phyloP scores from a whole-genome alignment of 2,329 filamentous ascomycete species.

The Seiridium cupressi region DNA sequence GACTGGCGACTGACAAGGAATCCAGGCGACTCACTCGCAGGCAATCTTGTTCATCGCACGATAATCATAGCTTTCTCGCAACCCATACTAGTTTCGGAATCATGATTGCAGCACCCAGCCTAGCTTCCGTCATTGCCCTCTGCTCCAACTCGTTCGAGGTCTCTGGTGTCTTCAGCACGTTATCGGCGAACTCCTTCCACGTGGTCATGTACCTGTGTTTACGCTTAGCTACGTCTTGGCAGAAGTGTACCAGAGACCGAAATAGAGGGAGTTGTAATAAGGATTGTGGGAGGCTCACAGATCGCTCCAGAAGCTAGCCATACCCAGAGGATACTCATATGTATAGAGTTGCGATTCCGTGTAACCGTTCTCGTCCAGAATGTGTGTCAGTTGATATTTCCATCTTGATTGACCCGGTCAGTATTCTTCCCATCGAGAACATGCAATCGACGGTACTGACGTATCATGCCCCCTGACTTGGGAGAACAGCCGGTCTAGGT shows the following conservation, averaged over 20 bases:
- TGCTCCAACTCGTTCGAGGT: background rate
- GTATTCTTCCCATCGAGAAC: background rate
- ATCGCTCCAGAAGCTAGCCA: constrained; percentile 13
- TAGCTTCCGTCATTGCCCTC: background rate
- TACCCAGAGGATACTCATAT: constrained; percentile 9
- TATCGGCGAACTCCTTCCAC: constrained; percentile 5
- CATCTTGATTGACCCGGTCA: background rate
- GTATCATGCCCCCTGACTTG: background rate
- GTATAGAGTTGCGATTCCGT: constrained; percentile 2
- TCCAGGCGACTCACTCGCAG: no score
- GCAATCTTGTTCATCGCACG: background rate
- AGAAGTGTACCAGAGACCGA: background rate
- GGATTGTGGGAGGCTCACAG: constrained; percentile 6
- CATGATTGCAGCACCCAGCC: background rate
- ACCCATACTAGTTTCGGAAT: constrained; percentile 5
- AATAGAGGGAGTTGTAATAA: background rate
- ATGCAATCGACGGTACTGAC: background rate
- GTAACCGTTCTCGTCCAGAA: constrained; percentile 12
- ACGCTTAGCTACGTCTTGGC: background rate
- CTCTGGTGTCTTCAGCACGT: constrained; percentile 1
- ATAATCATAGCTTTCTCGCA: background rate
- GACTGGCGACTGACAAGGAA: no score
- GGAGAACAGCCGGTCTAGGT: constrained; percentile 3
- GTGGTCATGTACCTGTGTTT: background rate
- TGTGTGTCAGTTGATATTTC: constrained; percentile 7